Conservation (phyloP, 164 flowering plant species). For the Vitis riparia region DNA sequence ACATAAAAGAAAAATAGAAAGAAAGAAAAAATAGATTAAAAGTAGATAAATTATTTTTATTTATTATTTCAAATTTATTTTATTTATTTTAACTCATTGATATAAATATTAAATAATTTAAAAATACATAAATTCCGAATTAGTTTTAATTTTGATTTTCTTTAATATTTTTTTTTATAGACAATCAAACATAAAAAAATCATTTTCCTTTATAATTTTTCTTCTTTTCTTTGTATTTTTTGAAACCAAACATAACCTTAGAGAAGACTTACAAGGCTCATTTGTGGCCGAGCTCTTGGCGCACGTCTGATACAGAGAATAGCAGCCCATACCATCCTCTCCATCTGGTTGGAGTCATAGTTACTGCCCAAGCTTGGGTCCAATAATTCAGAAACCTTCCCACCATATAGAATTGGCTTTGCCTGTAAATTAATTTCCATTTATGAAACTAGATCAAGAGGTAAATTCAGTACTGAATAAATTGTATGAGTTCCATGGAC, state of each 20-base stretch:
- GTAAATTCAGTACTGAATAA: constrained; percentile 3
- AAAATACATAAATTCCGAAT: too few relatives aligned
- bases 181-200: too few relatives aligned
- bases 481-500: constrained; percentile 18
- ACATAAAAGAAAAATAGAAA: too few relatives aligned
- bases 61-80: too few relatives aligned
- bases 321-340: constrained; percentile 80
- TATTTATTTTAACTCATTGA: too few relatives aligned
- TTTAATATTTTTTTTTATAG: too few relatives aligned
- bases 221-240: too few relatives aligned
- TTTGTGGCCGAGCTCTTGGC: constrained; percentile 75
- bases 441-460: constrained; percentile 9
- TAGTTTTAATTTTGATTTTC: too few relatives aligned
- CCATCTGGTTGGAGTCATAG: constrained; percentile 64
- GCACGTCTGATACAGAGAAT: constrained; percentile 71
- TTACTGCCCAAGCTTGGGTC: constrained; percentile 61
- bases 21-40: too few relatives aligned
- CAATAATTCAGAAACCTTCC: constrained; percentile 53
- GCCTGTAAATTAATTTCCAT: constrained; percentile 46
- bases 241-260: background rate
- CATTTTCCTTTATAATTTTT: too few relatives aligned
- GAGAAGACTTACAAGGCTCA: constrained; percentile 59
- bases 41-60: too few relatives aligned
- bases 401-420: constrained; percentile 59
- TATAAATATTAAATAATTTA: too few relatives aligned